Evolutionary conservation across 2,329 filamentous ascomycete genomes (phyloP), one percentile per base, ranked within the genome.

Genomic region (Trichothecium roseum): DNA sequence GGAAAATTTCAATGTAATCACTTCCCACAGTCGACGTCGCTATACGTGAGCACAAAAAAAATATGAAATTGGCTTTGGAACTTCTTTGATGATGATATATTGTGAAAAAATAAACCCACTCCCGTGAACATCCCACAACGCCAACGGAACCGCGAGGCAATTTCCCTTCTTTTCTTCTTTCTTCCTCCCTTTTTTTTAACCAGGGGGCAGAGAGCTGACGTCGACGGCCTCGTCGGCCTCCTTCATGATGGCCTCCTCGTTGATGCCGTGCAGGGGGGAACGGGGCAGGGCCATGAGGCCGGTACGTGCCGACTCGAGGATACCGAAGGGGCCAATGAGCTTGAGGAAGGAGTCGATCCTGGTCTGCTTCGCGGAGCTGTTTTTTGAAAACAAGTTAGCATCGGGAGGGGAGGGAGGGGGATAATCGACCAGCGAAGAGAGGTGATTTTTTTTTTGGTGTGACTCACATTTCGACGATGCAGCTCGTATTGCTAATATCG

Each of bases 281-380:
- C 91, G 82, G 39, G 91, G 91, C 45, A 98, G 71, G 32, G 91
- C 91, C 89, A 96, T 98, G 40, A 98, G 72, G 58, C 91, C 91
- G 39, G 91, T 96, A 42, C 91, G 78, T 35, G 89, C 87, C 34
- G 88, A 95, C 66, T 98, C 91, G 35, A 98, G 73, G 48, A 98
- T 94, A 54, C 91, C 91, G 57, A 42, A 98, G 10, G 89, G 89
- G 38, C 78, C 72, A 53, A 98, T 80, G 42, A 98, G 74, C 67
- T 96, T 98, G 64, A 98, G 81, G 69, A 95, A 98, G 2, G 87
- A 94, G 63, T 98, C 87, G 54, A 98, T 94, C 62, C 91, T 81
- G 42, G 71, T 76, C 26, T 86, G 88, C 64, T 98, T 98, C 40
- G 91, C 91, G 36, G 87, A 94, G 7, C 82, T 87, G 48, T 34